phyloP scores from a whole-genome alignment of 176 grass and related monocot genomes.

The Hsuehochloa calcarea region DNA sequence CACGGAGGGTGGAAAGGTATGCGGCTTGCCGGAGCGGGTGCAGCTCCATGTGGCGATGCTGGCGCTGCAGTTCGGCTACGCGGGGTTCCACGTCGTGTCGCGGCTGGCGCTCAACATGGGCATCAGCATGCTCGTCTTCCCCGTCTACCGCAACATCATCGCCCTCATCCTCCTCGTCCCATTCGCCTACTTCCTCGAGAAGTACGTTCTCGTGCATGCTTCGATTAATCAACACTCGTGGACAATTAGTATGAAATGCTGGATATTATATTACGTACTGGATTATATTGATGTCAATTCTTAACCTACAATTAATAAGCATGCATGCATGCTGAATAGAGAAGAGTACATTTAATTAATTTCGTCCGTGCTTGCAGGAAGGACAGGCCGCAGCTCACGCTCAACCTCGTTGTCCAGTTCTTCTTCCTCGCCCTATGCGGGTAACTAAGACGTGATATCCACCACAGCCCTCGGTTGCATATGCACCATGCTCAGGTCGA shows the following conservation, averaged over 20 bases:
- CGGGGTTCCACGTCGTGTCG: conserved; percentile 92
- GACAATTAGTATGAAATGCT: not conserved
- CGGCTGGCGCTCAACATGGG: conserved; percentile 94
- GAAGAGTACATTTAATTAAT: not conserved
- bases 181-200: conserved; percentile 95
- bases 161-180: conserved; percentile 84
- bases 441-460: not conserved
- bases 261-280: too few relatives aligned
- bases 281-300: too few relatives aligned
- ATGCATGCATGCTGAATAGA: not conserved
- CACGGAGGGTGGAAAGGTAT: conserved; percentile 48
- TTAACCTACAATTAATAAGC: not conserved
- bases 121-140: conserved; percentile 98
- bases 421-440: conserved; percentile 93
- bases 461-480: too few relatives aligned
- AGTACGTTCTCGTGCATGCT: conserved; percentile 13
- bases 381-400: conserved; percentile 68
- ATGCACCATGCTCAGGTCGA: not conserved
- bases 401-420: conserved; percentile 74
- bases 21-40: conserved; percentile 85
- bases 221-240: not conserved
- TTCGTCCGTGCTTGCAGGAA: conserved; percentile 45
- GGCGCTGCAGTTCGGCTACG: conserved; percentile 93
- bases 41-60: conserved; percentile 98
- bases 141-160: conserved; percentile 98